Conservation (phyloP, 2,329 filamentous ascomycete genomes). For the Sarocladium oryzae region DNA sequence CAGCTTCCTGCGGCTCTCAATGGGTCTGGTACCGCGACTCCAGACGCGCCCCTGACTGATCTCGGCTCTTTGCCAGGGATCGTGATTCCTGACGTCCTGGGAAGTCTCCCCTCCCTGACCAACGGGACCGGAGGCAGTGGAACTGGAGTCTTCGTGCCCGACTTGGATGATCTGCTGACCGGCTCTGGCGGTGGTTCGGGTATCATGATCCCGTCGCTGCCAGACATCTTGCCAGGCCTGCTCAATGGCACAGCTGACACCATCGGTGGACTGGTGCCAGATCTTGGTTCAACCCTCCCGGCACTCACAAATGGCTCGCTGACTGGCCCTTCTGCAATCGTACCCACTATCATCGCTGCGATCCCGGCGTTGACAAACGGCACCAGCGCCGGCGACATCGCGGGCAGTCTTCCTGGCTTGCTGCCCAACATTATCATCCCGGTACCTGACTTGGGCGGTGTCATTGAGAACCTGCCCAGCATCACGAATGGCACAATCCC, state of each 20-base stretch:
- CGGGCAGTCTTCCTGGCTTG: background rate
- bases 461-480: background rate
- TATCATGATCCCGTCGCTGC: constrained; percentile 3
- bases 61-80: background rate
- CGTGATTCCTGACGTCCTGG: background rate
- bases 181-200: background rate
- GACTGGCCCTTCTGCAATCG: background rate
- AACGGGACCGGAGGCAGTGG: background rate
- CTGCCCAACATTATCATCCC: constrained; percentile 7
- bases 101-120: background rate
- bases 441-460: background rate
- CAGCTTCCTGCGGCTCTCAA: background rate
- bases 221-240: background rate
- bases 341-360: background rate
- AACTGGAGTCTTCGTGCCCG: background rate
- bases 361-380: constrained; percentile 3
- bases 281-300: background rate
- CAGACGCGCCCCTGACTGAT: background rate
- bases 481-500: background rate
- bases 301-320: background rate
- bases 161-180: constrained; percentile 1
- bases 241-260: constrained; percentile 4
- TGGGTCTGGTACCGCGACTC: background rate
- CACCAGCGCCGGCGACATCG: constrained; percentile 3
- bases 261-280: background rate